Evolutionary conservation across 352 stramenopile genomes (phyloP).

Genomic region (Pythium vanterpoolii): DNA sequence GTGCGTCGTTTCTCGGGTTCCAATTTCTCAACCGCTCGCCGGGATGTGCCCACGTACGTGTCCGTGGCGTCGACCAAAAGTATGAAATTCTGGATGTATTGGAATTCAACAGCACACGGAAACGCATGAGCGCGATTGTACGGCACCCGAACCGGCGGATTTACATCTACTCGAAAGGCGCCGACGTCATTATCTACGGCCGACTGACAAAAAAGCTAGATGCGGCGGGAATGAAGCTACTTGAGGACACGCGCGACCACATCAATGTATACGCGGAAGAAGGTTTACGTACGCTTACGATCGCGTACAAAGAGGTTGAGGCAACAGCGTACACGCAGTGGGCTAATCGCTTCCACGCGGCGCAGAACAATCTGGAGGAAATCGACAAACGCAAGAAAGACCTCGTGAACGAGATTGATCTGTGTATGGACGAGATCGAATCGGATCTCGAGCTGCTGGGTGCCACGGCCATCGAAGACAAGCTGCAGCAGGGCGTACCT

Average conservation of each 20-base stretch:
- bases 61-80: slow-evolving; percentile 64
- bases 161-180: slow-evolving; percentile 77
- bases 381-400: slow-evolving; percentile 63
- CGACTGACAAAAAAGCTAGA: slow-evolving; percentile 59
- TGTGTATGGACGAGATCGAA: slow-evolving; percentile 77
- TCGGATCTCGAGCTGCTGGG: slow-evolving; percentile 69
- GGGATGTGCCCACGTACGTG: slow-evolving; percentile 42
- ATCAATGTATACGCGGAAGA: slow-evolving; percentile 83
- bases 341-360: slow-evolving; percentile 56
- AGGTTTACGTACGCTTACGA: slow-evolving; percentile 85
- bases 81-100: slow-evolving; percentile 93
- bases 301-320: slow-evolving; percentile 62
- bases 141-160: slow-evolving; percentile 56
- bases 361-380: slow-evolving; percentile 55
- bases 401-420: slow-evolving; percentile 60
- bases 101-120: slow-evolving; percentile 90
- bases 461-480: slow-evolving; percentile 85
- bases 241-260: slow-evolving; percentile 51
- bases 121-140: slow-evolving; percentile 87
- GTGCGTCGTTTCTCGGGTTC: slow-evolving; percentile 86
- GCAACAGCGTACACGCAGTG: slow-evolving; percentile 64
- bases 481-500: slow-evolving; percentile 77
- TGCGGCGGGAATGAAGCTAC: slow-evolving; percentile 47
- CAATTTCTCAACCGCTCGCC: slow-evolving; percentile 72
- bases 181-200: slow-evolving; percentile 67